Evolutionary conservation across 306 rosid genomes (phyloP), one percentile per base, ranked within the genome.

Genomic region (Cucumis melo): DNA sequence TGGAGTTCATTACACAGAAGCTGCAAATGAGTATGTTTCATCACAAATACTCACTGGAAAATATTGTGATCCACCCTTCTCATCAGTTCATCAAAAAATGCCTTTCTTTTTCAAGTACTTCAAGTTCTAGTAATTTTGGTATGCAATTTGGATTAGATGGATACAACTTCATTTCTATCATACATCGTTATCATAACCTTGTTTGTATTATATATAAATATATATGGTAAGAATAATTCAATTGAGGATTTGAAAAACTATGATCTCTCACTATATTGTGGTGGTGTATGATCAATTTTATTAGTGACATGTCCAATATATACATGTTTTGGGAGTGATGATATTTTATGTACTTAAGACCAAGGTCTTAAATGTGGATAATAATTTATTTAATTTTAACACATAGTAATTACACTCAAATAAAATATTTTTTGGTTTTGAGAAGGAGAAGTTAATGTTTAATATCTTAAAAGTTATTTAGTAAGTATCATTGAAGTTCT

Each of bases 1-100:
- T 41, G 98, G 98, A 27, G 86, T 91, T 84, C 98, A 93, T 84
- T 93, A 91, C 84, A 87, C 97, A 7, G 97, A 91, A 74, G 88
- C 97, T 42, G 98, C 97, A 80, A 93, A 93, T 85, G 81, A 84
- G 70, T 85, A 80, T 73, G 93, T 88, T 4, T 87, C 93, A 38
- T 88, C 92, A n/a, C 93, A 91, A 77, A 87, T 91, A 78, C 97
- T 93, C 72, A 87, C 91, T 0, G 97, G 98, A 80, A 84, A 89
- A 63, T 93, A 87, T 76, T 82, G 93, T 0, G 97, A 91, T 67
- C 97, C 98, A 23, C 97, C 92, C 56, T 93, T 91, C 87, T 83
- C 92, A 29, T 32, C 36, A 32, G 36, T 16, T 91, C 87, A 32
- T 32, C 90, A 89, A 81, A 83, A 88, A 87, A 91, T 91, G 97